Evolutionary conservation across 768 basidiomycete species (phyloP), one percentile per base, ranked within the genome.

Genomic region (Pulveroboletus sp.): DNA sequence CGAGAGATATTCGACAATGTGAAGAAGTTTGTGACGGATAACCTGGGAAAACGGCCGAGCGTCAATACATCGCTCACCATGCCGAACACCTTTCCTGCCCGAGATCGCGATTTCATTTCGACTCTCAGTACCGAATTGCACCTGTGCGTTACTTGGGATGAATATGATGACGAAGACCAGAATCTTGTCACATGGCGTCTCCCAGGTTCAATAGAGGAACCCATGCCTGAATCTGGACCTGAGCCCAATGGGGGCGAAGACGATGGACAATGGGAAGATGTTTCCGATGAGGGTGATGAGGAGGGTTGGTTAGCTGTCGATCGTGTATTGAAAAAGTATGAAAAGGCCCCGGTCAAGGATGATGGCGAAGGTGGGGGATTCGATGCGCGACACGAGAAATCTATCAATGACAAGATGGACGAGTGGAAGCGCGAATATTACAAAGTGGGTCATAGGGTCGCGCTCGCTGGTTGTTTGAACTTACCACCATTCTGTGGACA

Each of bases 391-490:
- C 73, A 93, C 57, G 88, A 93, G 65, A 66, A 76, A 58, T 81
- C 80, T 31, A 54, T 93, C 30, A 76, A 81, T 57, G 81, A 86
- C 61, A 93, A 89, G 73, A 89, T 98, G 86, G 82, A 83, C 36
- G 84, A 88, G 58, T 98, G 94, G 94, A 96, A 96, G 74, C 71
- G 81, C 52, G 73, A 68, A 2, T 97, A 99, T 72, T 99, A 98
- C 70, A 77, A 77, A 79, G 93, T 93, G 45, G 73, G 92, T 91
- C 50, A 74, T 60, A 6, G 2, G 17, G 10, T 48, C n/a, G 24
- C 10, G 9, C 3, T 37, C 18, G 28, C n/a, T 30, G 2, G 31
- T 48, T n/a, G 8, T 45, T n/a, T 14, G 17, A 49, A 46, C 51
- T 68, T 39, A 66, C 36, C 30, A 24, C 33, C 27, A 4, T n/a